phyloP scores from a whole-genome alignment of 331 rosid genomes.

The Telfairia occidentalis region DNA sequence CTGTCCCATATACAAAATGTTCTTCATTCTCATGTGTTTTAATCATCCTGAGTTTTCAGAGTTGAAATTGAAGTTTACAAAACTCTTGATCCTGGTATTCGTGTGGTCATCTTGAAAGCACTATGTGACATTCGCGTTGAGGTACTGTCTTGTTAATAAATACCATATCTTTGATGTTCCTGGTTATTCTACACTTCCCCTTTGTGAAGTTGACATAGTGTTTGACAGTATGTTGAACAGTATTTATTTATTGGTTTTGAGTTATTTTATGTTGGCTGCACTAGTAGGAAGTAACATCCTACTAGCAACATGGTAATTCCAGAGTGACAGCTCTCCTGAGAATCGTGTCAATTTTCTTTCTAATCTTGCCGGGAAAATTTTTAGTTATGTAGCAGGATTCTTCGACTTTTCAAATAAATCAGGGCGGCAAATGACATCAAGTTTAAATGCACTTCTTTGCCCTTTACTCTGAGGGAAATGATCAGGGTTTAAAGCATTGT shows the following conservation, averaged over 20 bases:
- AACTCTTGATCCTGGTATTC: conserved; percentile 80
- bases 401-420: background rate
- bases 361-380: background rate
- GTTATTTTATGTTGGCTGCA: background rate
- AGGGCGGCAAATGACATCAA: background rate
- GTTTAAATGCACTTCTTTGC: background rate
- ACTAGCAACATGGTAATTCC: background rate
- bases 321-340: background rate
- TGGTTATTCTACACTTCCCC: background rate
- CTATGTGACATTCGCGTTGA: conserved; percentile 96
- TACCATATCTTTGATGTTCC: background rate
- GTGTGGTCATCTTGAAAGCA: conserved; percentile 90
- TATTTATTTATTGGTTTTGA: background rate
- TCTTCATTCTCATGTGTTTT: conserved; percentile 20
- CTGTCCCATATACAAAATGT: background rate
- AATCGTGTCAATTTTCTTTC: background rate
- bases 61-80: conserved; percentile 69
- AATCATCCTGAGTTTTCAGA: conserved; percentile 38
- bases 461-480: background rate
- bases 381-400: background rate
- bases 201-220: background rate
- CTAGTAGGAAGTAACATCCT: background rate
- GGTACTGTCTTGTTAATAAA: conserved; percentile 34
- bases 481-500: background rate
- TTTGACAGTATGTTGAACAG: background rate